Evolutionary conservation across 2,329 filamentous ascomycete species (phyloP), one percentile per base, ranked within the genome.

Genomic region (Ophiocordyceps camponoti-floridani): DNA sequence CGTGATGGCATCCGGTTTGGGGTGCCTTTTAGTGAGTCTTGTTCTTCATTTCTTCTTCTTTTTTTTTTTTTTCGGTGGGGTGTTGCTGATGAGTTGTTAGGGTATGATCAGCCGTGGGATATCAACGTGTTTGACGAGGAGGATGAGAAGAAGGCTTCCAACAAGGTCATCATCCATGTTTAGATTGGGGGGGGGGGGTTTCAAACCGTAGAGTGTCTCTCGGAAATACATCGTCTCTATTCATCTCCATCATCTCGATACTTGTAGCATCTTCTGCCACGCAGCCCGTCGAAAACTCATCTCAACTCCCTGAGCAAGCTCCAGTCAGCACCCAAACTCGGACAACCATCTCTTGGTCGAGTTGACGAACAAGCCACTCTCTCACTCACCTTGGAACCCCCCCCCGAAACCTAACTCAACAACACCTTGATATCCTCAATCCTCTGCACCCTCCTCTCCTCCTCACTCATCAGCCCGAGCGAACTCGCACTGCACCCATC

Each of bases 401-500:
- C n/a, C n/a, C n/a, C n/a, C n/a, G n/a, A n/a, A n/a, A n/a, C 14
- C 11, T 41, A 76, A 54, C 82, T 86, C 42, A 98, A 72, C 52
- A 98, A 66, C 62, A 95, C 84, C 62, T 82, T 89, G 51, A 96
- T 87, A 63, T 98, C 91, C 60, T 95, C 89, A 50, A 96, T 88
- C 37, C 86, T 72, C 59, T 91, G 83, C 48, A 86, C 68, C 58
- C 80, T 86, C 72, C 91, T 94, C 62, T 95, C 88, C 50, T 95
- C 88, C 49, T 95, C 87, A 45, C 72, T 82, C 77, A 94, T 93
- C 78, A 98, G 89, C 1, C 91, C 91, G 31, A 98, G 65, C 0
- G 84, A 91, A 14, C 84, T 88, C n/a, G 91, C 91, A 65, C 88
- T 94, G 47, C 43, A n/a, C n/a, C n/a, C n/a, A n/a, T 35, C 31